These are phyloP conservation scores for Paraglomus brasilianum DNA, from an alignment of 192 early-diverging fungal species.

Conservation along the genomic window DNA sequence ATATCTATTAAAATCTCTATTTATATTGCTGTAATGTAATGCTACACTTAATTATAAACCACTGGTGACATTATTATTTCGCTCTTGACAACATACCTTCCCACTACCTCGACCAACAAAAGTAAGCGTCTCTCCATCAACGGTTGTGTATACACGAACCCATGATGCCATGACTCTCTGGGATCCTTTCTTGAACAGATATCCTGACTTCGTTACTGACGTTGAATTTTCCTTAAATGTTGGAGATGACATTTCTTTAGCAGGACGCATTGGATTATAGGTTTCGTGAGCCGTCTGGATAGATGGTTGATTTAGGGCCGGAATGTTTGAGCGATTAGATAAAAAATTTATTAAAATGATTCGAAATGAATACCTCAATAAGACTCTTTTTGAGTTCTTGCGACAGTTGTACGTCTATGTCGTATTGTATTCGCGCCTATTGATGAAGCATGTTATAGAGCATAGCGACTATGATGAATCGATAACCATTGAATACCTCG, in stretches of 20 bases:
- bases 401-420: conserved; percentile 22
- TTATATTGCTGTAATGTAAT: too few species aligned
- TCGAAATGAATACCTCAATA: conserved; percentile 5
- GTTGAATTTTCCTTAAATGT: conserved; percentile 41
- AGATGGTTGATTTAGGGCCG: neutral
- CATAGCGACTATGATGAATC: neutral
- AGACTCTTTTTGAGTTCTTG: conserved; percentile 17
- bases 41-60: too few species aligned
- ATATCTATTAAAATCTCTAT: too few species aligned
- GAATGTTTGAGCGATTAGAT: neutral
- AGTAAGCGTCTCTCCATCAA: conserved; percentile 58
- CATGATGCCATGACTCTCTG: conserved; percentile 75
- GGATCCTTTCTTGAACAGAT: conserved; percentile 75
- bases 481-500: conserved; percentile 39
- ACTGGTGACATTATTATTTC: too few species aligned
- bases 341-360: neutral
- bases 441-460: neutral
- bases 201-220: conserved; percentile 64
- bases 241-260: conserved; percentile 34
- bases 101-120: conserved; percentile 42
- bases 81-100: conserved; percentile 21
- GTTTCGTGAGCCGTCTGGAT: conserved; percentile 25
- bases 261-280: conserved; percentile 6
- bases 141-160: conserved; percentile 76
- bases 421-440: conserved; percentile 22